Base-by-base conservation (phyloP, 2,329 filamentous ascomycete genomes). In the Alternaria postmessia region DNA sequence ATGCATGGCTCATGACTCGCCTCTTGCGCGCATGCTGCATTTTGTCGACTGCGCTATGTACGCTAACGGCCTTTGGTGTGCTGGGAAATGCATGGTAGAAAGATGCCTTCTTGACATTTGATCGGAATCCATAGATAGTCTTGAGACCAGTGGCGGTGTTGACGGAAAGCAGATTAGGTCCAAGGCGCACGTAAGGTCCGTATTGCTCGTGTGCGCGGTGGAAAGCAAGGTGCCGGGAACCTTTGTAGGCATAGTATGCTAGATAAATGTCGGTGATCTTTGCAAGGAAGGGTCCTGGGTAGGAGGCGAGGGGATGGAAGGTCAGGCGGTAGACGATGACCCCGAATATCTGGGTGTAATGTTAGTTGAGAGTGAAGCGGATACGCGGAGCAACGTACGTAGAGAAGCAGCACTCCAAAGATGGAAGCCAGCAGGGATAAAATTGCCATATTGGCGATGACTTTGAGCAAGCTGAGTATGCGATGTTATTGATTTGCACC, bases 161-260 rank as follows among this genome's bases (percentile, higher is more conserved):
- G 81, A 96, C 87, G 1, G 89, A 92, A 42, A 96, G 81, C 61
- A 87, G 87, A 77, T 93, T 92, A 44, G 92, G 92, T 0, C 90
- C 91, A 66, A 90, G 91, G 28, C 92, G 90, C n/a, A 94, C 90
- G 51, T 88, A 77, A n/a, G 65, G 63, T 1, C 91, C 91, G 71
- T 96, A 93, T 73, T 85, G 84, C 67, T 89, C 81, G 75, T 96
- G 92, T 67, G 89, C 82, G 30, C 85, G 83, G 81, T 88, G 88
- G 70, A 93, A 89, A 71, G 91, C 87, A 18, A 94, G 84, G 73
- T 94, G 91, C 1, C 91, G 85, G 66, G 91, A 88, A 53, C 91
- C 91, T 70, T 87, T 89, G 79, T 88, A 91, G 48, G 90, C 90
- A 67, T 93, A 88, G 76, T 91, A 94, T 30, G 78, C 72, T 20